Percentiles rank a stretch among this genome's conserved stretches.
phyloP scores from a whole-genome alignment of 345 rosid species.

The Rhizophora apiculata region DNA sequence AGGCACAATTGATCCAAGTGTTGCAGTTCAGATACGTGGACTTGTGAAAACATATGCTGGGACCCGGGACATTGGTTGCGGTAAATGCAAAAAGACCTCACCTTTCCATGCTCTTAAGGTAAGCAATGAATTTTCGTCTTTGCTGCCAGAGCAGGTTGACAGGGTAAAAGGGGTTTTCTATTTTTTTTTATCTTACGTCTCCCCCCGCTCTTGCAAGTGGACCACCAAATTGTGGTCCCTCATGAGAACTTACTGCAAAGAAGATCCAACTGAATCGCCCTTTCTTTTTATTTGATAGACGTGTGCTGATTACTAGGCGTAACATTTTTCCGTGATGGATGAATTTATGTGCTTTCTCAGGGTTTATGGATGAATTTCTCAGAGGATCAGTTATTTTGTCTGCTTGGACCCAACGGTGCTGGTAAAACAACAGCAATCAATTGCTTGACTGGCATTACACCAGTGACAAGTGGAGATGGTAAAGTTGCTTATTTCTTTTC shows the following conservation, averaged over 20 bases:
- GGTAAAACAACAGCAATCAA: conserved; percentile 90
- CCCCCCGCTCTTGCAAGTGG: not conserved
- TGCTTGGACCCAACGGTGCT: conserved; percentile 95
- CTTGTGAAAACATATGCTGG: conserved; percentile 77
- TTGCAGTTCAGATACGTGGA: conserved; percentile 83
- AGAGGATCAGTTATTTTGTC: conserved; percentile 84
- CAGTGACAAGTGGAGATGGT: conserved; percentile 85
- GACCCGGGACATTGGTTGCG: conserved; percentile 47
- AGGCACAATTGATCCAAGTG: conserved; percentile 45
- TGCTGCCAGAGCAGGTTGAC: too few relatives aligned
- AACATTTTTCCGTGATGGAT: too few relatives aligned
- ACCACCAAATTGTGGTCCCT: not conserved
- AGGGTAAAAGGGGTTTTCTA: too few relatives aligned
- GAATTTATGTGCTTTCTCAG: conserved; percentile 32
- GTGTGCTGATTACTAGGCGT: too few relatives aligned
- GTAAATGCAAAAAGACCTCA: conserved; percentile 73
- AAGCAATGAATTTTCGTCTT: conserved; percentile 10
- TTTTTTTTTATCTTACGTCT: not conserved
- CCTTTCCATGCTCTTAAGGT: conserved; percentile 84
- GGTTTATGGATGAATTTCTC: conserved; percentile 82
- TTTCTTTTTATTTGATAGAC: too few relatives aligned
- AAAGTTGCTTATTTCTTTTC: conserved; percentile 19
- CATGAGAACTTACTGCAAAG: not conserved
- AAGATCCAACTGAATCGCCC: not conserved
- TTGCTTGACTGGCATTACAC: conserved; percentile 81